Evolutionary conservation across 2,329 filamentous ascomycete species (phyloP), one percentile per base, ranked within the genome.

Genomic region (Macrophomina phaseolina): DNA sequence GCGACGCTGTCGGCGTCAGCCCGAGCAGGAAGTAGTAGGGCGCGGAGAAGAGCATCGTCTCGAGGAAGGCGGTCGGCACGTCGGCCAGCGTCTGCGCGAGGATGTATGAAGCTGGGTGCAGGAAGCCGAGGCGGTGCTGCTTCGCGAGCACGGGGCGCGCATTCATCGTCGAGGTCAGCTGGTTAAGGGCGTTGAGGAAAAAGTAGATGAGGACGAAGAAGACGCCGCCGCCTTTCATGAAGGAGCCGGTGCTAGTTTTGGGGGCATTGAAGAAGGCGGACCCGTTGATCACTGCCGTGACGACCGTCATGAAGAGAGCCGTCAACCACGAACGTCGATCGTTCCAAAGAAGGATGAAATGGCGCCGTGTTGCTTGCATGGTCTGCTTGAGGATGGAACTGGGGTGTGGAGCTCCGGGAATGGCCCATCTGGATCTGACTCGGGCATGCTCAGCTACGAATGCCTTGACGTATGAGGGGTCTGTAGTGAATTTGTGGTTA

Each of bases 61-160:
- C 86, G 11, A 88, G 75, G n/a, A 88, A 76, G 0, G 87, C 83
- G 9, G 88, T 76, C 0, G 87, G 87, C 0, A 87, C 74, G 71
- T 90, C 85, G 30, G 86, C 82, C 3, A 86, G 79, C 0, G 85
- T 86, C 67, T 87, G 85, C 0, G 85, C 85, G 18, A 88, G 78
- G 8, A 86, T 86, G 63, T 84, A 87, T 28, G 87, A 86, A 0
- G 86, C 80, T 1, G 87, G 87, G 6, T 85, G 85, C 69, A 90
- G 90, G 75, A 91, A 90, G 0, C 87, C 87, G 69, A 90, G 91
- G 32, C 84, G 87, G 72, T 90, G 90, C 75, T 91, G 89, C 74
- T 91, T 91, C 64, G 90, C 78, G 42, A 91, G 77, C 65, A 92
- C 90, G 0, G 88, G 87, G 49, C 89, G 85, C 28, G 83, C 84